Base-by-base conservation (phyloP, 169 alveolate genomes). In the Eimeria tenella region DNA sequence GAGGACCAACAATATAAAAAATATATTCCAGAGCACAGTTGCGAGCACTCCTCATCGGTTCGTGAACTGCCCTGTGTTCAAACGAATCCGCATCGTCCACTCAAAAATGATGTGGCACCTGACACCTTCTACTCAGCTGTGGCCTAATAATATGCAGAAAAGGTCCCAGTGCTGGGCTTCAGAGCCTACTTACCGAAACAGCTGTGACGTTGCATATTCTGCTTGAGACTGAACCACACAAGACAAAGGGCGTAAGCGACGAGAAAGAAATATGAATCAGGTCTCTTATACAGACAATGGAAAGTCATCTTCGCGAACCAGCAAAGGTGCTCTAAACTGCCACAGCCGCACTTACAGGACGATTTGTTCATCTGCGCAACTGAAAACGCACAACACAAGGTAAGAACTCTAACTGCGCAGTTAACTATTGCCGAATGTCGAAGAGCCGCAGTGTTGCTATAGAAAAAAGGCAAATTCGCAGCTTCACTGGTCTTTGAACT, bases 121-220 rank as follows among this genome's bases (percentile, higher is more conserved):
- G 42, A 0, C 42, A 31, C 42, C 42, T 31, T 31, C 2, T 0
- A 31, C 42, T 31, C 42, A 31, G 42, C 42, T 31, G 42, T 2
- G 42, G 42, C 42, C 58, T 11, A 79, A 5, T n/a, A 6, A 53
- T 10, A 79, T n/a, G 58, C 11, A 21, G 42, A 21, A 65, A 65
- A 65, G 25, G 75, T 1, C n/a, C 42, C 11, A 65, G 42, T 15
- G 62, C 42, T 73, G 31, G 25, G 4, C 31, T 4, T 23, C 56
- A 15, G 75, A 53, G 42, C 42, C 17, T 31, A 19, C 15, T 60
- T 52, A 82, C 90, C 90, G 8, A 42, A 3, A 25, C 15, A 8
- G 90, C 73, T 68, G 55, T 82, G 90, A 82, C 42, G 25, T 25
- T 82, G 90, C 90, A 82, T 55, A 82, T 58, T 52, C 90, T 60